These are phyloP conservation scores for Cadophora gregata DNA, from an alignment of 2,329 filamentous ascomycete species.

Conservation along the genomic window DNA sequence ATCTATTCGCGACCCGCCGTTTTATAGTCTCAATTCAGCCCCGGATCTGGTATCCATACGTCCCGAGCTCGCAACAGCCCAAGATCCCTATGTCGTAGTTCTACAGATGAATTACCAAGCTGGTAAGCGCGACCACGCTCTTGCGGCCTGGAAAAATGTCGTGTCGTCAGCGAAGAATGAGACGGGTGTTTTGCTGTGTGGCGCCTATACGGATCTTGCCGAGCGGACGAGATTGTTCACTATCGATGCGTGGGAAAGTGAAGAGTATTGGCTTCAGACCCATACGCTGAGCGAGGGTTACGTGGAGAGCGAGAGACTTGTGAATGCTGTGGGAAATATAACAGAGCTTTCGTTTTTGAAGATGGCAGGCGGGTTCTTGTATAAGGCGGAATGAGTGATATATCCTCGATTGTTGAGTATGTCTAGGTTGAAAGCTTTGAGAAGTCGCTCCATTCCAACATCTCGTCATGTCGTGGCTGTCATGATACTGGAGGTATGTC, in stretches of 20 bases:
- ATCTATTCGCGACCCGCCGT: neutral
- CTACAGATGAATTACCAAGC: neutral
- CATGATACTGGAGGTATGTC: too few species aligned
- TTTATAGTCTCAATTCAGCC: neutral
- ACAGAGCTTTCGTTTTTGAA: conserved; percentile 2
- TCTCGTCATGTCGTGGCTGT: too few species aligned
- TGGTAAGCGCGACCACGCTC: neutral
- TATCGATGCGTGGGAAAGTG: neutral
- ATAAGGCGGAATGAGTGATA: neutral
- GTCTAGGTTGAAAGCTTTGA: too few species aligned
- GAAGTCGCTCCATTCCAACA: too few species aligned
- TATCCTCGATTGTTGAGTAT: too few species aligned
- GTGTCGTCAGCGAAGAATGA: neutral
- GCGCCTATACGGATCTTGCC: neutral
- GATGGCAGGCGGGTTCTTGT: conserved; percentile 10
- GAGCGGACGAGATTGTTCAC: neutral
- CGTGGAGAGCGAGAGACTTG: neutral
- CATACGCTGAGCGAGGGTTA: neutral
- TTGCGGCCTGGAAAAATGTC: neutral
- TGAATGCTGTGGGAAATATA: neutral
- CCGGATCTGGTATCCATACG: neutral
- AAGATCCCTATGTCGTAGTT: neutral
- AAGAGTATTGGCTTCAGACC: neutral
- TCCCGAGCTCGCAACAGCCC: neutral
- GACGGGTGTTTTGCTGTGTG: neutral